phyloP scores from a whole-genome alignment of 306 rosid species.

The Acacia confusa region DNA sequence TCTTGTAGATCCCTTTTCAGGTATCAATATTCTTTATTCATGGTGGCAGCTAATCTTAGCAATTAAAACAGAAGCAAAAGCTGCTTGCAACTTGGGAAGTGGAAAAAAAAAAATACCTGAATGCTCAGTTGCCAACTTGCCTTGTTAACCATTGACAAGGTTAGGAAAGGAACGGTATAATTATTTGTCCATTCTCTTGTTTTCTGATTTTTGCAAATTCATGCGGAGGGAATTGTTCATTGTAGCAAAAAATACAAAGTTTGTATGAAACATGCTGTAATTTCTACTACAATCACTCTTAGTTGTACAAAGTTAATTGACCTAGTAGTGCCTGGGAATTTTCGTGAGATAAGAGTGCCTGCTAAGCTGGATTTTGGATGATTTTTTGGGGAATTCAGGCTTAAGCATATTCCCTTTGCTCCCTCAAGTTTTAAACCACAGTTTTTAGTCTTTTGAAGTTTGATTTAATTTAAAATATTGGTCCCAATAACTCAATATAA shows the following conservation, averaged over 20 bases:
- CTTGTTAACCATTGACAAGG: neutral
- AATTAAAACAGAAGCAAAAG: slow-evolving; percentile 19
- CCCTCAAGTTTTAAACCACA: too few relatives aligned
- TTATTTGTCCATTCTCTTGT: neutral
- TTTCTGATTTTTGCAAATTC: neutral
- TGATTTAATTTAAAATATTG: too few relatives aligned
- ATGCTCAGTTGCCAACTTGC: slow-evolving; percentile 6
- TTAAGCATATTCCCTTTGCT: too few relatives aligned
- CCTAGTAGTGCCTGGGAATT: neutral
- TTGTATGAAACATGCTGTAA: neutral
- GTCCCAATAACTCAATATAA: too few relatives aligned
- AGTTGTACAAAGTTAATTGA: neutral
- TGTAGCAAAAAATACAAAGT: neutral
- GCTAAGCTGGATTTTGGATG: neutral
- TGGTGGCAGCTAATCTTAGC: slow-evolving; percentile 7
- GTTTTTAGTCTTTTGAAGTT: too few relatives aligned
- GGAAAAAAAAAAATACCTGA: neutral
- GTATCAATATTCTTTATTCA: neutral
- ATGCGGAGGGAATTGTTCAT: slow-evolving; percentile 10
- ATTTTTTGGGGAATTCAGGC: neutral
- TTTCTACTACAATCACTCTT: neutral
- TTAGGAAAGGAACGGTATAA: neutral
- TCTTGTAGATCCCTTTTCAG: slow-evolving; percentile 33
- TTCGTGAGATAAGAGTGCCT: neutral
- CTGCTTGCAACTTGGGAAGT: neutral